Evolutionary conservation across 495 filamentous ascomycete species (phyloP), one percentile per base, ranked within the genome.

Genomic region (Monascus purpureus): DNA sequence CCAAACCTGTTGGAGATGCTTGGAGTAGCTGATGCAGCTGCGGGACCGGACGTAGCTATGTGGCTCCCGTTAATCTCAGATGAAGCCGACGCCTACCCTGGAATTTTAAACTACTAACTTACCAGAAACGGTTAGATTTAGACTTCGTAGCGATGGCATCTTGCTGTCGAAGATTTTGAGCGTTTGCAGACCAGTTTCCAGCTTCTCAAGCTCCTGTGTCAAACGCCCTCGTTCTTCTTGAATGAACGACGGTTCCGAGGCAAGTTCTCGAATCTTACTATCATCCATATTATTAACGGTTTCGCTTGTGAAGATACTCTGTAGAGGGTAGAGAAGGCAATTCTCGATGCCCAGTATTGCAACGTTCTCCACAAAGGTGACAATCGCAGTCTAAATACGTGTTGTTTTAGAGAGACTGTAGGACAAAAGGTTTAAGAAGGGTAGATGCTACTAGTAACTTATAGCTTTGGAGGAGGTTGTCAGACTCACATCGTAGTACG

Each of bases 301-400:
- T 1, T 47, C 43, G 22, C 48, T 45, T 13, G 49, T n/a, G n/a
- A n/a, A 49, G 2, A 59, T 33, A 4, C 17, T 2, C 8, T 39
- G 28, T 0, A 61, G 41, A 17, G 48, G n/a, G 1, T 4, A 4
- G 6, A 80, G 50, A 25, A 80, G 59, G 43, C 69, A 70, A 17
- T 61, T 56, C 31, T 81, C 75, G 19, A 77, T 67, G 2, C 64
- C 75, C 22, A 75, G 56, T 3, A 61, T 63, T 11, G 67, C 58
- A 17, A 80, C 39, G 27, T 79, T 70, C 20, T 82, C 72, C 11
- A 75, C 49, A 43, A 82, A 77, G 0, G 59, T 63, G 37, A 68
- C 61, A 32, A 75, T 45, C n/a, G n/a, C 66, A 41, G 72, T 66
- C 76, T 78, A n/a, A n/a, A n/a, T n/a, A n/a, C n/a, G n/a, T n/a